phyloP scores from a whole-genome alignment of 225 moss, liverwort and hornwort species.

The Thuidium tamariscinum region DNA sequence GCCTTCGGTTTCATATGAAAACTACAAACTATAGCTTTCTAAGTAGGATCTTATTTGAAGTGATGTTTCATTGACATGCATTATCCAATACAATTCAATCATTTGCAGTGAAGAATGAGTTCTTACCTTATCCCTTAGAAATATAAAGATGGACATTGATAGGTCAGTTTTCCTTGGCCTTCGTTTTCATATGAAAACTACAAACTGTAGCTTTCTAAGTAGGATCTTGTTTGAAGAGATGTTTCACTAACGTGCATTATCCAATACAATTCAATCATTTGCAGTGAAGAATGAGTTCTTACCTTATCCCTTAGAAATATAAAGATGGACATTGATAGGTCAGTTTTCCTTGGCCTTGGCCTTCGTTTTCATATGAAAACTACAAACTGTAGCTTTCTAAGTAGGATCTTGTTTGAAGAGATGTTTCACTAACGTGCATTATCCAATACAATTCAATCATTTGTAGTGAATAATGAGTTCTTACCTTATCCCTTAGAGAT shows the following conservation, averaged over 20 bases:
- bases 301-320: rapidly evolving
- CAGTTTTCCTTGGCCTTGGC: rapidly evolving
- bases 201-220: not conserved
- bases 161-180: no score
- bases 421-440: not conserved
- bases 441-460: no score
- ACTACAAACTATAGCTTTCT: not conserved
- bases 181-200: not conserved
- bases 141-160: no score
- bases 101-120: no score
- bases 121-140: no score
- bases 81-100: no score
- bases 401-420: not conserved
- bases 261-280: not conserved
- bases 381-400: not conserved
- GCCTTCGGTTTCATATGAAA: not conserved
- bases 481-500: no score
- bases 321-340: not conserved
- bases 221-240: not conserved
- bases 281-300: no score
- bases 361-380: not conserved
- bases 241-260: not conserved
- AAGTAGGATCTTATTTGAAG: not conserved
- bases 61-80: not conserved
- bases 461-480: no score